Evolutionary conservation across 2,329 filamentous ascomycete species (phyloP), one percentile per base, ranked within the genome.

Genomic region (Nothopassalora personata): DNA sequence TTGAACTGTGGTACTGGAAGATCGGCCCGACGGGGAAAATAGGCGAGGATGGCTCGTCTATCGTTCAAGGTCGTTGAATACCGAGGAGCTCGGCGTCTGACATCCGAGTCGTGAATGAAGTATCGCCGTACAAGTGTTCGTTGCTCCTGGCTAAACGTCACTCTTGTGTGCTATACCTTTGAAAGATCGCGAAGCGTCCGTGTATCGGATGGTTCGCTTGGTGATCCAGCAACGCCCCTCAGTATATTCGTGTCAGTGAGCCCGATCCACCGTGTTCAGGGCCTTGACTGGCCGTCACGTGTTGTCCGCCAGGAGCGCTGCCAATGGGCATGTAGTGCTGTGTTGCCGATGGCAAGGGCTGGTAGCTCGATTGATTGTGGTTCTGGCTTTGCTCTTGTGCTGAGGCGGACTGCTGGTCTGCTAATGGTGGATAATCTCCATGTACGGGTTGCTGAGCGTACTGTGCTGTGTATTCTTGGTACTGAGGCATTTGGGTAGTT

Each of bases 401-500:
- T 28, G 39, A 56, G 11, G 57, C 53, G n/a, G 50, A 45, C 34
- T 58, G 55, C 34, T 58, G 60, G 43, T 66, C 64, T n/a, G 56
- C 45, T 23, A 59, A 52, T 28, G 61, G 61, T 28, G 54, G 27
- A 33, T 61, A 63, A 23, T 31, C 54, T 48, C 56, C 60, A 39
- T 53, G 60, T 57, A 56, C 60, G 47, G 39, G 60, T 60, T 56
- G 62, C 27, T 53, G 60, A 10, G 65, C 53, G 33, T 66, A 68
- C 3, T 62, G 62, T 39, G 61, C 46, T 18, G 60, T 53, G 33
- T 65, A 68, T 8, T 54, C 55, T 18, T 59, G 55, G 30, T 70
- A 70, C 43, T 68, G 68, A 18, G 67, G 62, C 34, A 64, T 57
- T 11, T 68, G 68, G 10, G 66, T 54, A 23, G 68, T 59, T 45